Evolutionary conservation across 2,329 filamentous ascomycete species (phyloP), one percentile per base, ranked within the genome.

Genomic region (Xylariaceae sp.): DNA sequence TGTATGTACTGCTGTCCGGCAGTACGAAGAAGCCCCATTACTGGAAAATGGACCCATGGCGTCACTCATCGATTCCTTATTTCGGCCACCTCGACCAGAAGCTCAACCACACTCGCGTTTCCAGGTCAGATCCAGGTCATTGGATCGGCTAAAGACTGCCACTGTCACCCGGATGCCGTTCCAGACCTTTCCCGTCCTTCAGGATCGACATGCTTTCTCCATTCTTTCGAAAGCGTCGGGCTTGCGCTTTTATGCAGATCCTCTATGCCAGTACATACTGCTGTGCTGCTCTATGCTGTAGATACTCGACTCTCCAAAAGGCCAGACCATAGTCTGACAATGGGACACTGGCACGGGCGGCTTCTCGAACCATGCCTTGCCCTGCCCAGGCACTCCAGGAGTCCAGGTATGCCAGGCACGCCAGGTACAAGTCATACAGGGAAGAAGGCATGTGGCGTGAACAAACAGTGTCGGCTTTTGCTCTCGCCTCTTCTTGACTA

Each of bases 31-130:
- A 24, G 7, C 21, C 21, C 7, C 21, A 24, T 38, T 47, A 41
- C 41, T 47, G 44, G 44, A n/a, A n/a, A n/a, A 38, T 47, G 32
- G 38, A 44, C 41, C 41, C 41, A 35, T 47, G 41, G 38, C 41
- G 44, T 46, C 40, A 46, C 28, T 38, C 39, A 39, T 38, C 35
- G 35, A 44, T 44, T 29, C 27, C 30, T 43, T 38, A 44, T 44
- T 47, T 44, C 33, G 31, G 40, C 37, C 36, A 28, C 38, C 41
- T 35, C 7, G 27, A 32, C 32, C n/a, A n/a, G n/a, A n/a, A n/a
- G n/a, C n/a, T n/a, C n/a, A n/a, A n/a, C n/a, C n/a, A n/a, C n/a
- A n/a, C n/a, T n/a, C n/a, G n/a, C n/a, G n/a, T n/a, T n/a, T n/a
- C n/a, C n/a, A n/a, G n/a, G n/a, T n/a, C n/a, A n/a, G 24, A 31